Conservation (phyloP, 352 stramenopile species). For the Globisporangium spinosum region DNA sequence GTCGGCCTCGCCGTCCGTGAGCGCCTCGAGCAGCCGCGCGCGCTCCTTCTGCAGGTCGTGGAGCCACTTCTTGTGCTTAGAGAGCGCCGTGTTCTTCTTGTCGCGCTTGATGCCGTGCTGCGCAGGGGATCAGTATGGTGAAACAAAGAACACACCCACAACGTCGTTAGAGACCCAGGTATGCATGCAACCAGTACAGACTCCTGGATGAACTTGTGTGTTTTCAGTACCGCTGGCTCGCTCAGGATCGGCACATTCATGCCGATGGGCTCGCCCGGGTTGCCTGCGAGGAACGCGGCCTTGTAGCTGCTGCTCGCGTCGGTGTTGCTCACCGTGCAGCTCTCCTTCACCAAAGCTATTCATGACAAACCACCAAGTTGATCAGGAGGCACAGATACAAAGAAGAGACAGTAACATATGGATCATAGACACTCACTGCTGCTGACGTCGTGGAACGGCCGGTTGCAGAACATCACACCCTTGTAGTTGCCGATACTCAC, state of each 20-base stretch:
- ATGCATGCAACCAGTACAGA: no score
- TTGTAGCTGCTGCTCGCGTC: slow-evolving; percentile 48
- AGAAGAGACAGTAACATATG: background rate
- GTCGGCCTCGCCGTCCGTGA: slow-evolving; percentile 67
- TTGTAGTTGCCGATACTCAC: slow-evolving; percentile 94
- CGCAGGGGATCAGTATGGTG: no score
- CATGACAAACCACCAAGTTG: background rate
- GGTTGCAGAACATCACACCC: slow-evolving; percentile 94
- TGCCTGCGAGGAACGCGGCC: slow-evolving; percentile 67
- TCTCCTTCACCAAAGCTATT: slow-evolving; percentile 57
- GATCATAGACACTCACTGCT: slow-evolving; percentile 37
- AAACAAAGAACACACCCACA: slow-evolving; percentile 1
- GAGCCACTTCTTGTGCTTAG: slow-evolving; percentile 92
- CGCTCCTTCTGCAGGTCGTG: slow-evolving; percentile 91
- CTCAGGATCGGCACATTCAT: slow-evolving; percentile 80
- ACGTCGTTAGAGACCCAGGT: background rate
- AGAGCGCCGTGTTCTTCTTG: slow-evolving; percentile 90
- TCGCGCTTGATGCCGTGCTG: slow-evolving; percentile 80
- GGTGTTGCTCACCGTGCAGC: slow-evolving; percentile 33
- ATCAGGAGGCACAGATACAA: background rate
- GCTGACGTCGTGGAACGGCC: slow-evolving; percentile 88
- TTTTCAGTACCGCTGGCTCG: slow-evolving; percentile 36
- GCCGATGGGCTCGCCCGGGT: slow-evolving; percentile 60
- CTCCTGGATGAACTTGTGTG: no score
- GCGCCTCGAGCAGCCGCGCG: slow-evolving; percentile 70